Conservation (phyloP, 2,329 filamentous ascomycete species). For the Oidium heveae region DNA sequence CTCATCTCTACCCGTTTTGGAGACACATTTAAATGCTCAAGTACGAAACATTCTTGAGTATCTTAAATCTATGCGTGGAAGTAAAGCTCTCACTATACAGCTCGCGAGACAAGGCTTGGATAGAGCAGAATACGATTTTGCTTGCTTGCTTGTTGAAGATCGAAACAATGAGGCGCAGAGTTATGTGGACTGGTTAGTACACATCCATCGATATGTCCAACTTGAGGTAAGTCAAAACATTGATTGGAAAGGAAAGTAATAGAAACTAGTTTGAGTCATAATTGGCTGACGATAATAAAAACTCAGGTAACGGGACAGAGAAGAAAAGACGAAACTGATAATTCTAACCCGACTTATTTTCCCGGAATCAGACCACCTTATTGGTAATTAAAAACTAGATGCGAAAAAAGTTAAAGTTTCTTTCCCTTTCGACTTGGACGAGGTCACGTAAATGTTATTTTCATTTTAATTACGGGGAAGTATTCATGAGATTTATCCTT, state of each 20-base stretch:
- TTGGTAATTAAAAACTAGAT: constrained; percentile 18
- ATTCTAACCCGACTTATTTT: constrained; percentile 27
- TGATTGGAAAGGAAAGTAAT: neutral
- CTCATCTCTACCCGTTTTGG: constrained; percentile 54
- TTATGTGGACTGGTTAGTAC: constrained; percentile 96
- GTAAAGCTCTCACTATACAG: constrained; percentile 72
- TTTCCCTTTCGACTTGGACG: no score
- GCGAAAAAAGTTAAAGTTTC: no score
- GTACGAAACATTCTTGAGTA: constrained; percentile 85
- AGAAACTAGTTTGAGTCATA: neutral
- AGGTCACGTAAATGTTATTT: no score
- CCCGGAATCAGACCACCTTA: constrained; percentile 32
- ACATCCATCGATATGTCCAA: constrained; percentile 80
- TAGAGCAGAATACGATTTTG: constrained; percentile 91
- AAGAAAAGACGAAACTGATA: constrained; percentile 37
- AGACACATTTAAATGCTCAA: constrained; percentile 86
- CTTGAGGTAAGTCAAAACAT: constrained; percentile 37
- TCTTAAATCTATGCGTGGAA: constrained; percentile 52
- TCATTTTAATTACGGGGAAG: no score
- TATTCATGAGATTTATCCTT: no score
- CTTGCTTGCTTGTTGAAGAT: constrained; percentile 71
- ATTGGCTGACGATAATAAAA: neutral
- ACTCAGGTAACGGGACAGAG: constrained; percentile 39
- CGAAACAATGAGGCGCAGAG: constrained; percentile 93
- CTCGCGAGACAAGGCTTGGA: constrained; percentile 80